Conservation (phyloP, 2,329 filamentous ascomycete genomes). For the Ophiostoma angusticollis region DNA sequence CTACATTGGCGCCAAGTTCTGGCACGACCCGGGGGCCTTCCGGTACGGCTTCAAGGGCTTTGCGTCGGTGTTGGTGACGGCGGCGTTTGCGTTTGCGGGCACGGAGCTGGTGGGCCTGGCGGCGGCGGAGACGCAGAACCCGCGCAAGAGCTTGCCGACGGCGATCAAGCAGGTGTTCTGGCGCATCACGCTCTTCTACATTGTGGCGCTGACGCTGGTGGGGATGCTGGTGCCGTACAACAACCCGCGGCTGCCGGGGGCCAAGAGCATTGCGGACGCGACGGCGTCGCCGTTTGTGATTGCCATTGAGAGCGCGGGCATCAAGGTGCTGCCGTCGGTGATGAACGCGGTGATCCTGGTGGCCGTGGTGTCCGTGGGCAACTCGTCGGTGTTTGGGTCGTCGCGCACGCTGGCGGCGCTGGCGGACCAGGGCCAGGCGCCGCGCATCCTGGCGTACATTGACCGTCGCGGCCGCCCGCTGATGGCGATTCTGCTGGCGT, state of each 20-base stretch:
- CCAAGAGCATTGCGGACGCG: conserved; percentile 46
- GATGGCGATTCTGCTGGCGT: conserved; percentile 56
- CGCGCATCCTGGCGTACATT: conserved; percentile 64
- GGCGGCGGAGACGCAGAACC: conserved; percentile 67
- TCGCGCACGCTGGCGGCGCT: conserved; percentile 82
- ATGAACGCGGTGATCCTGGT: conserved; percentile 95
- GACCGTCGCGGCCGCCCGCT: conserved; percentile 73
- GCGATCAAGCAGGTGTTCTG: conserved; percentile 93
- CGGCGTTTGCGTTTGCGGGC: conserved; percentile 63
- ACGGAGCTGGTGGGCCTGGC: conserved; percentile 67
- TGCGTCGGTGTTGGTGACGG: conserved; percentile 64
- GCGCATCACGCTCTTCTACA: conserved; percentile 84
- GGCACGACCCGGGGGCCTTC: conserved; percentile 71
- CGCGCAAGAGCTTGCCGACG: conserved; percentile 67
- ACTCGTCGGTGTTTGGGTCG: conserved; percentile 82
- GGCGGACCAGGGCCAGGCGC: conserved; percentile 76
- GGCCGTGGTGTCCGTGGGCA: conserved; percentile 80
- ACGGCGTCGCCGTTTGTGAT: conserved; percentile 87
- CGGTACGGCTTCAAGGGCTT: conserved; percentile 75
- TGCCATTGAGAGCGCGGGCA: conserved; percentile 73
- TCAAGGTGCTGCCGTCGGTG: conserved; percentile 66
- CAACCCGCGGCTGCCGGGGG: conserved; percentile 49
- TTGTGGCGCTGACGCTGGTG: conserved; percentile 68
- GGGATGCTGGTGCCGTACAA: conserved; percentile 70
- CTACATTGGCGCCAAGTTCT: conserved; percentile 71